Base-by-base conservation (phyloP, 805 yeast genomes). In the Allodekkera sacchari region DNA sequence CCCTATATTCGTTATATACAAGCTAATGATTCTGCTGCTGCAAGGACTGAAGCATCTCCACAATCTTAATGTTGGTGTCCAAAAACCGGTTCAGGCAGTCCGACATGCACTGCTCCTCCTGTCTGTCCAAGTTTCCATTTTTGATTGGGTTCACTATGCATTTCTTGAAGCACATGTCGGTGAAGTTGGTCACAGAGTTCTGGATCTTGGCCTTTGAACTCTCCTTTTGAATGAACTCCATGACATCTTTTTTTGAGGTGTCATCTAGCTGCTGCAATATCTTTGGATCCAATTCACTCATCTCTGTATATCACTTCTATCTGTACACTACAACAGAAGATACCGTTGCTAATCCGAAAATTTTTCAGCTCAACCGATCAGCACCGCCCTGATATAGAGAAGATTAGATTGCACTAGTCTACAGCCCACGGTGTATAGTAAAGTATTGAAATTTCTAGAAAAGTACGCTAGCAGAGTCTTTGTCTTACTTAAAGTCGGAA, bases 161-260 rank as follows among this genome's bases (percentile, higher is more conserved):
- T 59, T 83, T 82, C 54, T 80, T 83, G 68, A 85, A 88, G 55
- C 97, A 88, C 66, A 79, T 67, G 52, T 85, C 88, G 18, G 96
- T 87, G 70, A 84, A 85, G 48, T 69, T 74, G 55, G 88, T 95
- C 38, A 88, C 82, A 21, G 94, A 75, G 62, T 72, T 69, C 56
- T 85, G 95, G 19, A 88, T 83, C 60, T 85, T 84, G 34, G 89
- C 77, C 62, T 83, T 84, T 41, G 92, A 72, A 52, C 81, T 79
- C 59, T 88, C 96, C 10, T 79, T 61, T 52, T 85, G 94, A 30
- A 87, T 64, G 63, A 84, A 87, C 35, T 69, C 66, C 46, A 76
- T 64, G 31, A 87, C 74, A 41, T 85, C 94, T 50, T 74, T 70
- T 55, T 80, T 77, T 28, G 92, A 71, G 18, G 66, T 36, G 22